Conservation (phyloP, 2,329 filamentous ascomycete genomes). For the Aureobasidium sp. region DNA sequence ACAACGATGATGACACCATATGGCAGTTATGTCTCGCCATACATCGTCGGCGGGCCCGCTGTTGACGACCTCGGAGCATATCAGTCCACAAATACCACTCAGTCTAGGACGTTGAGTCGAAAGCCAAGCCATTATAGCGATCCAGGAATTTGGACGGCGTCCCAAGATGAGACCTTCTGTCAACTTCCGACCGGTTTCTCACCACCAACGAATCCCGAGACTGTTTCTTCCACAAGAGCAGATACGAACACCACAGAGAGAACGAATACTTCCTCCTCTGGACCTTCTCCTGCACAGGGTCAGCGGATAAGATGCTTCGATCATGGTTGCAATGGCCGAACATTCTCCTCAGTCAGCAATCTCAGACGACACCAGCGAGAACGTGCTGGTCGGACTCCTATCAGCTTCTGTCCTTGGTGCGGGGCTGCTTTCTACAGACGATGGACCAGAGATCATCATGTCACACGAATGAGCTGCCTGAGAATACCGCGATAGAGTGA, state of each 20-base stretch:
- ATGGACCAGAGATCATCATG: constrained; percentile 6
- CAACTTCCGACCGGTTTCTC: not conserved
- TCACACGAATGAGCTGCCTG: not conserved
- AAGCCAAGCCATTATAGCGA: not conserved
- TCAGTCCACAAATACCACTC: not conserved
- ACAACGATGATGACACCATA: too few relatives aligned
- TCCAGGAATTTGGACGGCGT: not conserved
- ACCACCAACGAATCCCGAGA: not conserved
- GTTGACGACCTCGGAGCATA: not conserved
- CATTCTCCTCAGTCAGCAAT: constrained; percentile 4
- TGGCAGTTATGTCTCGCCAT: too few relatives aligned
- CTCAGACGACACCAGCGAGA: constrained; percentile 6
- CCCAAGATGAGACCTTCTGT: not conserved
- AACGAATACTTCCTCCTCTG: not conserved
- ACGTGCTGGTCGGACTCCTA: not conserved
- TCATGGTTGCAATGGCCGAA: not conserved
- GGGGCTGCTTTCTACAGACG: constrained; percentile 1
- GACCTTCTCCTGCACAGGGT: not conserved
- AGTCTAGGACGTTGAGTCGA: not conserved
- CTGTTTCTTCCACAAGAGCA: not conserved
- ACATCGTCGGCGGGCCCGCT: not conserved
- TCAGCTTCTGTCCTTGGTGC: not conserved
- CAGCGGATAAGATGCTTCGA: not conserved
- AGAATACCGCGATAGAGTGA: not conserved
- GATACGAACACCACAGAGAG: not conserved